phyloP scores from a whole-genome alignment of 208 protist species.

The Trypanosoma melophagium region DNA sequence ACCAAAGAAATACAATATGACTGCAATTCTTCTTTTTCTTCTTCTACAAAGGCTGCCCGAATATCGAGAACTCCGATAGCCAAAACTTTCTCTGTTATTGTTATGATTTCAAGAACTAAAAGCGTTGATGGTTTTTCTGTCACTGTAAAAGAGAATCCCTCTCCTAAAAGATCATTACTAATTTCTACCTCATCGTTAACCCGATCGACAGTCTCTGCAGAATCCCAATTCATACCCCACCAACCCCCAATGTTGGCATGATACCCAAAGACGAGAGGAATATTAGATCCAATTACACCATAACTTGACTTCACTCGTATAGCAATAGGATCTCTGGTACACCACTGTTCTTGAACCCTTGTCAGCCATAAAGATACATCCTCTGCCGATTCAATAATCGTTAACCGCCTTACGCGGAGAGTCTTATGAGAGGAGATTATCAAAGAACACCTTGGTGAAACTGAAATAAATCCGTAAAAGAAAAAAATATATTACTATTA shows the following conservation, averaged over 20 bases:
- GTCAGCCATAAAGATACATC: conserved; percentile 34
- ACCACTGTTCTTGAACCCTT: conserved; percentile 47
- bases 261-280: conserved; percentile 33
- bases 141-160: background rate
- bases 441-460: background rate
- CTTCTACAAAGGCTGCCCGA: conserved; percentile 2
- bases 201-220: background rate
- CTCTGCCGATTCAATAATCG: conserved; percentile 51
- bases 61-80: background rate
- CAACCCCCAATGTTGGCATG: conserved; percentile 15
- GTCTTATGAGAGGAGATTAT: conserved; percentile 22
- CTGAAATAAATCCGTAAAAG: background rate
- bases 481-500: no score
- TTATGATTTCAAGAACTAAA: conserved; percentile 1
- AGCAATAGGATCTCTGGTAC: conserved; percentile 33
- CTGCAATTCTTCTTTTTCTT: background rate
- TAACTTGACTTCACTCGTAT: conserved; percentile 41
- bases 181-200: background rate
- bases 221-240: conserved; percentile 41
- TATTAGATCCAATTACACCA: conserved; percentile 45
- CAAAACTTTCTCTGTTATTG: conserved; percentile 1
- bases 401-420: conserved; percentile 45
- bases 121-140: background rate
- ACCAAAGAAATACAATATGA: background rate
- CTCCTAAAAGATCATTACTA: background rate